Base-by-base conservation (phyloP, 139 green algal genomes). In the Picochlorum sp. region DNA sequence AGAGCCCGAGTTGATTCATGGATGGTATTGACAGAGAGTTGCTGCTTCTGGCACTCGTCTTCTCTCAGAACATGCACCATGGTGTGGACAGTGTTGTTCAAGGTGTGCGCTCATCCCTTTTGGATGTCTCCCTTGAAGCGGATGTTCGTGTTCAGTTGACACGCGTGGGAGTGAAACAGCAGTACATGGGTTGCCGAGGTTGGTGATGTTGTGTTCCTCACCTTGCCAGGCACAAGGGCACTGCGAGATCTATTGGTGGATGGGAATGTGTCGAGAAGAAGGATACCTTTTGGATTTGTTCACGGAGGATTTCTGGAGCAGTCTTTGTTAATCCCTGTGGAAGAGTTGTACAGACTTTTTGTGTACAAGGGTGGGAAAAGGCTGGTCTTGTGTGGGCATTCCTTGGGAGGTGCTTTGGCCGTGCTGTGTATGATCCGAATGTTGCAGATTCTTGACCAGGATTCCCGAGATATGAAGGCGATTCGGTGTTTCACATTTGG, bases 351-450 rank as follows among this genome's bases (percentile, higher is more conserved):
- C 16, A 54, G n/a, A 3, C 61, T 26, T 30, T 30, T 57, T 65
- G 61, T 45, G 9, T 13, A 23, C 15, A 54, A n/a, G 11, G 34
- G n/a, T 2, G 34, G 34, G 14, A 20, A 24, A 16, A n/a, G 37
- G 23, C 61, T 66, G 6, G 32, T 66, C 14, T 15, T 66, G n/a
- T 59, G 32, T 7, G 61, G 61, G 37, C 61, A 66, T 55, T 56
- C 34, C 37, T 55, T 66, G n/a, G 61, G 61, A 8, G 61, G 61
- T 6, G 34, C 61, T 3, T 9, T 66, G 18, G 61, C 61, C 8
- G 57, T 14, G 9, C 8, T 66, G 4, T 44, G 23, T 32, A 26
- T 5, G 13, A 23, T 66, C 9, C 16, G 37, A 15, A 45, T 66
- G 16, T 30, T 65, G 34, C 34, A 41, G 34, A 41, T 41, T 41